These are phyloP conservation scores for Irpex sp. DNA, from an alignment of 1,284 basidiomycete species.

Conservation along the genomic window DNA sequence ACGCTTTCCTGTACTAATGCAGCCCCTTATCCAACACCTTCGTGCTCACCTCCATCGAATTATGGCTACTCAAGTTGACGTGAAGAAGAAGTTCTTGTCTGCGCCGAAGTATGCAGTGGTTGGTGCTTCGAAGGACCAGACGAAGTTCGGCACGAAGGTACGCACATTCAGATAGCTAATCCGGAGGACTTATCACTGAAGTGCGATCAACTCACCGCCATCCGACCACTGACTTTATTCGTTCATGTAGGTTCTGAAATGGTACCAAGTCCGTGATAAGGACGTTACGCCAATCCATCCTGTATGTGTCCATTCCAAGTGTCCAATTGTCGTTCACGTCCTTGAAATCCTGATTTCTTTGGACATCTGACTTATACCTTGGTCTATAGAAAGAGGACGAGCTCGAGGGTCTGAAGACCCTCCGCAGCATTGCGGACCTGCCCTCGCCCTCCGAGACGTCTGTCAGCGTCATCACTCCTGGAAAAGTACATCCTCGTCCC, in stretches of 20 bases:
- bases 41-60: neutral
- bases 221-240: neutral
- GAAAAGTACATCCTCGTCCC: slow-evolving; percentile 43
- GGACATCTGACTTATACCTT: neutral
- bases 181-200: neutral
- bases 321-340: too few relatives aligned
- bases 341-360: too few relatives aligned
- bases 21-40: neutral
- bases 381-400: slow-evolving; percentile 55
- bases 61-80: slow-evolving; percentile 25
- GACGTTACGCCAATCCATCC: slow-evolving; percentile 72
- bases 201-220: neutral
- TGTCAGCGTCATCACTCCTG: slow-evolving; percentile 76
- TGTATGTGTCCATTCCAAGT: slow-evolving; percentile 30
- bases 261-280: slow-evolving; percentile 66
- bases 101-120: slow-evolving; percentile 71
- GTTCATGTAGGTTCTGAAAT: slow-evolving; percentile 56
- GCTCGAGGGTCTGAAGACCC: slow-evolving; percentile 57
- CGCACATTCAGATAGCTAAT: slow-evolving; percentile 6
- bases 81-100: slow-evolving; percentile 59
- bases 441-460: slow-evolving; percentile 64
- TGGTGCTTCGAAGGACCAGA: slow-evolving; percentile 74
- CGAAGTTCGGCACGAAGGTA: slow-evolving; percentile 76
- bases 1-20: neutral
- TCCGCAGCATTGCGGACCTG: slow-evolving; percentile 54